Evolutionary conservation across 1,139 yeast species (phyloP).

Genomic region (Geotrichum restrictum): DNA sequence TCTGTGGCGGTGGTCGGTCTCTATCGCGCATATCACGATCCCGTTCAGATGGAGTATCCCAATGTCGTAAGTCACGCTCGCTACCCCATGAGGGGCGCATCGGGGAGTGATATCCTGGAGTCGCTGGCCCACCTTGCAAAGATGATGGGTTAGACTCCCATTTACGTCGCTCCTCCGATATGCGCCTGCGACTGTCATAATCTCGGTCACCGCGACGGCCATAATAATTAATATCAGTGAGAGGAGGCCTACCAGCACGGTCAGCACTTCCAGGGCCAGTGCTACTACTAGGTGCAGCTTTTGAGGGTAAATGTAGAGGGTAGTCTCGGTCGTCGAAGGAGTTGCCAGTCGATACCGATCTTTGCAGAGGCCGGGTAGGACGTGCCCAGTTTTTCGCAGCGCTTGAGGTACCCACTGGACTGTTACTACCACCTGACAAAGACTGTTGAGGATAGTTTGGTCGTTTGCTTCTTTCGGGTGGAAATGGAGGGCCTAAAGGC

Average conservation of each 20-base stretch:
- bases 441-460: conserved; percentile 23
- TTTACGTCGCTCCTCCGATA: conserved; percentile 14
- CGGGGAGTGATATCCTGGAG: conserved; percentile 18
- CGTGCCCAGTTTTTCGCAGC: background rate
- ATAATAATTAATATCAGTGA: conserved; percentile 4
- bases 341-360: background rate
- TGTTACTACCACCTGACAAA: too few relatives aligned
- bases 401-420: background rate
- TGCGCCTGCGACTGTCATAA: conserved; percentile 15
- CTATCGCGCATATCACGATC: conserved; percentile 22
- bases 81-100: background rate
- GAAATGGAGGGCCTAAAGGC: background rate
- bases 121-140: conserved; percentile 1
- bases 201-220: conserved; percentile 16
- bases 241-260: background rate
- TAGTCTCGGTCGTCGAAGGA: conserved; percentile 1
- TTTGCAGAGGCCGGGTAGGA: background rate
- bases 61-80: conserved; percentile 19
- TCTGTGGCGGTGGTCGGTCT: conserved; percentile 1
- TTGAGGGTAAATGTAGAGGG: background rate
- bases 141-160: background rate
- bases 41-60: conserved; percentile 22
- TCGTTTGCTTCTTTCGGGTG: conserved; percentile 15
- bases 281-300: background rate
- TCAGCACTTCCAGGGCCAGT: background rate